These are phyloP conservation scores for Aspergillus vadensis DNA, from an alignment of 2,329 filamentous ascomycete species.

Conservation along the genomic window DNA sequence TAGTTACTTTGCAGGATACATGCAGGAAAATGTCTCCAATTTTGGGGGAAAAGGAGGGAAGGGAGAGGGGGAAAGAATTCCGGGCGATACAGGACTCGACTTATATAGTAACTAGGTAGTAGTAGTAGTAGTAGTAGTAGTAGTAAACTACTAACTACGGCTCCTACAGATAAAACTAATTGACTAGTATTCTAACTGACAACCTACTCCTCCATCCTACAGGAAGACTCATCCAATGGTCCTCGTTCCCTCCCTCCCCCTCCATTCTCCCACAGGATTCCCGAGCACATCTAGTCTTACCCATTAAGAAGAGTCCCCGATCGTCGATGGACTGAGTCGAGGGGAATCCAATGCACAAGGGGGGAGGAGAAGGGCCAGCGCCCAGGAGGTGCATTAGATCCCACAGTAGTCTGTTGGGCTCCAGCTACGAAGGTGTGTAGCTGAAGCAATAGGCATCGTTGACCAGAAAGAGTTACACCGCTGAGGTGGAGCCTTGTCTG, in stretches of 20 bases:
- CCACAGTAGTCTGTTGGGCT: conserved; percentile 1
- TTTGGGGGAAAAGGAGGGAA: background rate
- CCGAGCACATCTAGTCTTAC: background rate
- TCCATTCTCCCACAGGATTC: background rate
- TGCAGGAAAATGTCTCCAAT: too few species aligned
- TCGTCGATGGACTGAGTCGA: background rate
- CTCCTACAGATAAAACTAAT: background rate
- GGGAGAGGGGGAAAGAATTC: background rate
- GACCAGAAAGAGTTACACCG: background rate
- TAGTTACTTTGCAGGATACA: too few species aligned
- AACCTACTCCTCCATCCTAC: too few species aligned
- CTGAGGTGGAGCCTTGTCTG: background rate
- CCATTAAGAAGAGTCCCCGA: background rate
- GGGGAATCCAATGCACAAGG: background rate
- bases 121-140: too few species aligned
- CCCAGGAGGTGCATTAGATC: background rate
- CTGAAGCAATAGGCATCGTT: background rate
- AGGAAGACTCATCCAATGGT: background rate
- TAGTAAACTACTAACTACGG: background rate
- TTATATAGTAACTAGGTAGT: background rate
- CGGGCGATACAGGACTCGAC: background rate
- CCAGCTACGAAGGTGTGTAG: background rate
- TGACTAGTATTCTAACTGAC: too few species aligned
- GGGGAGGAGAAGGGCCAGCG: background rate
- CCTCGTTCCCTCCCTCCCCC: too few species aligned